Base-by-base conservation (phyloP, 2,329 filamentous ascomycete species). In the Fusarium sterilihyphosum region DNA sequence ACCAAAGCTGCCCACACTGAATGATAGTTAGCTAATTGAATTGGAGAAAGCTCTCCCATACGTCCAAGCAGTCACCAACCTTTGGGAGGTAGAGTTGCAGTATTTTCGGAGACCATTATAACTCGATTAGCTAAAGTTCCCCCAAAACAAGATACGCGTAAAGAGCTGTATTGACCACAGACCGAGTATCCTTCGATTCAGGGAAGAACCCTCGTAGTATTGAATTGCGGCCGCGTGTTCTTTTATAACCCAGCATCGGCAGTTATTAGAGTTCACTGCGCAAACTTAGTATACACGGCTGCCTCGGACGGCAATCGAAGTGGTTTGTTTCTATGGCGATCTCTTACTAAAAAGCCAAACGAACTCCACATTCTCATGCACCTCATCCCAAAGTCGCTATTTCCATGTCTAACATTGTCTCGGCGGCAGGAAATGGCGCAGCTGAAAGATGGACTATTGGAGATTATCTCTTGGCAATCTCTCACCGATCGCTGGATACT, bases 1-100 rank as follows among this genome's bases (percentile, higher is more conserved):
- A 73, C 70, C 46, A 73, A 22, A 0, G 70, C 71, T 5, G 70
- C 70, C 70, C 70, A 73, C 7, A 62, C 70, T 73, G 16, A 2
- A n/a, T 6, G 3, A n/a, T 0, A 4, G 8, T 66, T 6, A 61
- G 14, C 8, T 1, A 8, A 16, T 2, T 3, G 13, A 13, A 9
- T 8, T 18, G 17, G 8, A 37, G 35, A 18, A 2, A 37, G 35
- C 33, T 35, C 33, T 35, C 33, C 14, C 7, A 35, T 16, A 35
- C 6, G 14, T 18, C 17, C 35, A 2, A 18, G 33, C 4, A 37
- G 5, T 18, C 17, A 37, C 40, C 3, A 46, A 63, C 61, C 53
- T 63, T 47, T 46, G 2, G 18, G 10, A 5, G 24, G 22, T 1
- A 52, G 7, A 22, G 56, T 20, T 6, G 24, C 7, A 22, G 8